Base-by-base conservation (phyloP, 441 rosid species). In the Pelargonium myrrhifolium region DNA sequence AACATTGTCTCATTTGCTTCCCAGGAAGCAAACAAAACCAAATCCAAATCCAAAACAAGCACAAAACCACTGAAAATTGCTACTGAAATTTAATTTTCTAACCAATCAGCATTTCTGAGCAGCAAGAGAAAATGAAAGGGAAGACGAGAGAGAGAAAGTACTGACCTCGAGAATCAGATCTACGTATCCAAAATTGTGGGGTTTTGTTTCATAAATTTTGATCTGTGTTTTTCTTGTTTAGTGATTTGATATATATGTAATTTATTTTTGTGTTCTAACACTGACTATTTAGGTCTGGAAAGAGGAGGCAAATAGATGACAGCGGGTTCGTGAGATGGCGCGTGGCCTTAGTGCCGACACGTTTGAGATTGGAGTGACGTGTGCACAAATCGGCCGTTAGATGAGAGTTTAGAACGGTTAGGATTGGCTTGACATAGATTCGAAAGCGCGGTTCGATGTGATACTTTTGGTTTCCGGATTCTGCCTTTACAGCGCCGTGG, bases 111-210 rank as follows among this genome's bases (percentile, higher is more conserved):
- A 42, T 42, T 42, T 42, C 47, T 7, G 47, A 56, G 14, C 26
- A 42, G 14, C 47, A 42, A 10, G 11, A 42, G 47, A 42, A 42
- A 42, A 10, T 42, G n/a, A 42, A 53, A 18, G 60, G 18, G 18
- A 53, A 17, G 24, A 14, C 8, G 14, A 8, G 28, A 56, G 12
- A 49, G 12, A 7, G 28, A 17, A 17, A 20, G 20, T 17, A 56
- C 61, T 20, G 21, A 56, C 61, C 61, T 56, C 28, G 26, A 56
- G n/a, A 56, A 21, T 20, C 61, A 56, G 61, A 56, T 56, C 61
- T 56, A 56, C 61, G 61, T 56, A 56, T 20, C 61, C 61, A 56
- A 56, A 56, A 42, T 56, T 18, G 20, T n/a, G n/a, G 9, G 26
- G 60, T 18, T 1, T 55, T 20, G 26, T 55, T 20, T 56, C 59